Percentiles rank a stretch among this genome's conserved stretches.
These are phyloP conservation scores for Neolentinus lepideus DNA, from an alignment of 1,284 basidiomycete species.

Conservation along the genomic window DNA sequence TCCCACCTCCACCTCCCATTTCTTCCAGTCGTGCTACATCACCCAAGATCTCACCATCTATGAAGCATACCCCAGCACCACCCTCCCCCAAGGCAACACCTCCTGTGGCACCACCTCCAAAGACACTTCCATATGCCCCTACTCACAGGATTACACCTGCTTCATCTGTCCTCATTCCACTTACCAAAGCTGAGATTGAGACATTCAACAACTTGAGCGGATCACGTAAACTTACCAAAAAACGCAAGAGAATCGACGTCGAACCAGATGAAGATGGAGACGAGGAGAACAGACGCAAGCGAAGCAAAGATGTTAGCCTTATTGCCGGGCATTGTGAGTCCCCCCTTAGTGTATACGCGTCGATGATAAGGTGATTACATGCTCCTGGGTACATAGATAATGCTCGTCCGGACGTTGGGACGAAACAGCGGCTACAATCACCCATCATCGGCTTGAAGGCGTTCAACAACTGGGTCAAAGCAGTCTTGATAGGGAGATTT, in stretches of 20 bases:
- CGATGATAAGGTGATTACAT: constrained; percentile 2
- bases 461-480: constrained; percentile 99
- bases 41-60: neutral
- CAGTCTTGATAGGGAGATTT: constrained; percentile 86
- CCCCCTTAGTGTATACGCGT: constrained; percentile 13
- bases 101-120: constrained; percentile 7
- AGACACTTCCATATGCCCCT: constrained; percentile 55
- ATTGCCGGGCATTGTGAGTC: constrained; percentile 72
- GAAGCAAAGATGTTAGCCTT: constrained; percentile 54
- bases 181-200: constrained; percentile 56
- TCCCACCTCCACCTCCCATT: constrained; percentile 19
- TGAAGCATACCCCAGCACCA: constrained; percentile 8
- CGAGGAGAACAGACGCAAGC: constrained; percentile 41
- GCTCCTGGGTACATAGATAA: constrained; percentile 62
- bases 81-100: constrained; percentile 10
- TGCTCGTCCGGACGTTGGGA: constrained; percentile 84
- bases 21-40: neutral
- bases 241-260: constrained; percentile 47
- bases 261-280: constrained; percentile 24
- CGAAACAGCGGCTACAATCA: constrained; percentile 79
- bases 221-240: constrained; percentile 40
- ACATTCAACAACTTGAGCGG: constrained; percentile 52
- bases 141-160: constrained; percentile 53
- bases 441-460: constrained; percentile 95
- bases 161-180: constrained; percentile 53